A percentile compares a stretch with the other conserved stretches of the same genome.
Conservation (phyloP, 768 basidiomycete species). For the Agaricus bisporus region DNA sequence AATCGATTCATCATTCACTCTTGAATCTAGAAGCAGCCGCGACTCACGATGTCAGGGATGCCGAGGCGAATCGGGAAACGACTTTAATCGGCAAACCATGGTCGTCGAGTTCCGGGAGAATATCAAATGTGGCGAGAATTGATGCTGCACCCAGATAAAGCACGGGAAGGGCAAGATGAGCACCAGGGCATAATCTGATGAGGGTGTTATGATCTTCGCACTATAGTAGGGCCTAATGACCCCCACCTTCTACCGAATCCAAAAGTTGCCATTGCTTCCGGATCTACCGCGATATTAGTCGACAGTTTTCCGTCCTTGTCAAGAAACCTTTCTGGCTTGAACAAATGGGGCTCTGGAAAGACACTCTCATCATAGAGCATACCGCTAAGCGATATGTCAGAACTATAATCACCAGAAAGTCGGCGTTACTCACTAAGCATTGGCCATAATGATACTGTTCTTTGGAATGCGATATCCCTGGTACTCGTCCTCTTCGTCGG, state of each 20-base stretch:
- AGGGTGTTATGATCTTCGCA: not conserved
- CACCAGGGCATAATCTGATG: constrained; percentile 12
- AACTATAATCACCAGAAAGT: constrained; percentile 17
- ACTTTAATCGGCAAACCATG: constrained; percentile 5
- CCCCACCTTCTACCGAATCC: constrained; percentile 16
- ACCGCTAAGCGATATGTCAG: constrained; percentile 21
- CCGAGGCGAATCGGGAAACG: not conserved
- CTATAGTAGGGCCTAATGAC: not conserved
- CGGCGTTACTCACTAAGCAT: constrained; percentile 12
- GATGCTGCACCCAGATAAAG: constrained; percentile 7
- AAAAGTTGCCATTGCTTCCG: constrained; percentile 8
- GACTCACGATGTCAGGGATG: constrained; percentile 7
- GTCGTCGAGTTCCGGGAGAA: constrained; percentile 10
- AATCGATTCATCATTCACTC: not conserved
- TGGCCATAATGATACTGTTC: constrained; percentile 11
- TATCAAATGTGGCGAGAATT: constrained; percentile 14
- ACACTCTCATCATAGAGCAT: constrained; percentile 27
- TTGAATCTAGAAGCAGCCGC: not conserved
- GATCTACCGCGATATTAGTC: constrained; percentile 2
- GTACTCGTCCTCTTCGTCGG: constrained; percentile 32
- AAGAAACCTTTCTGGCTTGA: constrained; percentile 23
- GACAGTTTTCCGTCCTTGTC: constrained; percentile 2
- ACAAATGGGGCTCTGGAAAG: constrained; percentile 26
- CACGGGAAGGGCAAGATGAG: not conserved
- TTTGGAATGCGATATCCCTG: constrained; percentile 29